Evolutionary conservation across 2,329 filamentous ascomycete species (phyloP).

Genomic region (Graphium sp.): DNA sequence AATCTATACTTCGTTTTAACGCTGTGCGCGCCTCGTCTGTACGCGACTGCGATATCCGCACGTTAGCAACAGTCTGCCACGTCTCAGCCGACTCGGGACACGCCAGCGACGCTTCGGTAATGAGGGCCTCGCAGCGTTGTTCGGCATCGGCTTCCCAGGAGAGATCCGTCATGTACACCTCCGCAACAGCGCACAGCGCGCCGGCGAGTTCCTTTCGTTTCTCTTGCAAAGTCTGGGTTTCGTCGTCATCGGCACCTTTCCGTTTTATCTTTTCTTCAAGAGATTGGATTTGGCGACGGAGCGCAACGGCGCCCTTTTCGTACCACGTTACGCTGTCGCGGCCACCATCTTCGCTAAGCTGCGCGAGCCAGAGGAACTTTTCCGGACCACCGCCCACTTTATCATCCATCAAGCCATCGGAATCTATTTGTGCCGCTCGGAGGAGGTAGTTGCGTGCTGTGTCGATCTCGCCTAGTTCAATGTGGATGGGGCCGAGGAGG

Average conservation of each 20-base stretch:
- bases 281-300: conserved; percentile 54
- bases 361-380: conserved; percentile 89
- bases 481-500: conserved; percentile 63
- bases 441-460: conserved; percentile 56
- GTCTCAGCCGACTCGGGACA: conserved; percentile 71
- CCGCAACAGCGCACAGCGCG: conserved; percentile 82
- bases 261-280: conserved; percentile 27
- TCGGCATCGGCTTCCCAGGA: conserved; percentile 89
- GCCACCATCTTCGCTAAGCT: conserved; percentile 61
- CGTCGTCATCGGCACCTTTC: conserved; percentile 19
- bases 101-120: conserved; percentile 80
- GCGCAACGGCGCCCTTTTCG: conserved; percentile 51
- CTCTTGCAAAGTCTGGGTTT: conserved; percentile 36
- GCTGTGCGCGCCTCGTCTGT: conserved; percentile 66
- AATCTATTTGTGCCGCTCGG: conserved; percentile 58
- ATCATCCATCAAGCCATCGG: conserved; percentile 54
- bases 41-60: conserved; percentile 76
- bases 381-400: conserved; percentile 69
- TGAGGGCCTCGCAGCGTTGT: conserved; percentile 66
- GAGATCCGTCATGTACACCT: conserved; percentile 98
- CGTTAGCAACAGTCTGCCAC: conserved; percentile 88
- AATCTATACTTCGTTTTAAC: conserved; percentile 57
- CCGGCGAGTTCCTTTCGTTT: conserved; percentile 72
- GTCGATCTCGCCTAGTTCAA: conserved; percentile 71
- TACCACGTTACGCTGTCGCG: conserved; percentile 51